Evolutionary conservation across 495 filamentous ascomycete genomes (phyloP).

Genomic region (Neurospora tetrasperma): DNA sequence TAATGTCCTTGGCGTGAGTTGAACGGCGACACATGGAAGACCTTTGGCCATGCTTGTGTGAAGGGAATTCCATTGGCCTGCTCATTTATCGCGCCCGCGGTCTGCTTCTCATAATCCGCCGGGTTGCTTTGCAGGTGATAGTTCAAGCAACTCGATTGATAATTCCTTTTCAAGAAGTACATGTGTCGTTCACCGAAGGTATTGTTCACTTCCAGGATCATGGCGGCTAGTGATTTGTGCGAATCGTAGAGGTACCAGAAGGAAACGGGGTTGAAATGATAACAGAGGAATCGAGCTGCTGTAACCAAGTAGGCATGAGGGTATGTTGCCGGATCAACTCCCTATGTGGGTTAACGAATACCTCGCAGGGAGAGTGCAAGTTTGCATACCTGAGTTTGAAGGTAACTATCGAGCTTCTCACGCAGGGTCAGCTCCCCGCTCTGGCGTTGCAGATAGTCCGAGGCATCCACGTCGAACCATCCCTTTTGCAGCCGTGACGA

Average conservation of each 20-base stretch:
- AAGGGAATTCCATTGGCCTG: constrained; percentile 20
- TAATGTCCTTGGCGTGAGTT: constrained; percentile 55
- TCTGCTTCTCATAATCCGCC: background rate
- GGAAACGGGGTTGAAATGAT: constrained; percentile 66
- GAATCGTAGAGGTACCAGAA: constrained; percentile 71
- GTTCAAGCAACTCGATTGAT: background rate
- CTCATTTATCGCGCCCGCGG: background rate
- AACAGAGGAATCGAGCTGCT: constrained; percentile 57
- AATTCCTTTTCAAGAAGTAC: constrained; percentile 40
- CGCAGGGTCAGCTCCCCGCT: constrained; percentile 35
- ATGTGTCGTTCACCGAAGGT: constrained; percentile 64
- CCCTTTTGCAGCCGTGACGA: constrained; percentile 7
- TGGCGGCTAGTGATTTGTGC: constrained; percentile 46
- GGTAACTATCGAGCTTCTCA: constrained; percentile 49
- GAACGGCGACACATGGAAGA: constrained; percentile 69
- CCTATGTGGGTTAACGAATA: constrained; percentile 25
- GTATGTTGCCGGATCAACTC: constrained; percentile 39
- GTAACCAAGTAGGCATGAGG: constrained; percentile 60
- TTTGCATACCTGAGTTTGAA: constrained; percentile 36
- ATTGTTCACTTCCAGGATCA: constrained; percentile 72
- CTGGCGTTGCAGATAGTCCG: constrained; percentile 49
- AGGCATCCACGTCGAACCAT: constrained; percentile 50
- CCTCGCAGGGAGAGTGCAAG: background rate
- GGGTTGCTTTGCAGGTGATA: background rate
- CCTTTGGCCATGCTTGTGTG: constrained; percentile 48